Evolutionary conservation across 345 rosid species (phyloP).

Genomic region (Boechera retrofracta): DNA sequence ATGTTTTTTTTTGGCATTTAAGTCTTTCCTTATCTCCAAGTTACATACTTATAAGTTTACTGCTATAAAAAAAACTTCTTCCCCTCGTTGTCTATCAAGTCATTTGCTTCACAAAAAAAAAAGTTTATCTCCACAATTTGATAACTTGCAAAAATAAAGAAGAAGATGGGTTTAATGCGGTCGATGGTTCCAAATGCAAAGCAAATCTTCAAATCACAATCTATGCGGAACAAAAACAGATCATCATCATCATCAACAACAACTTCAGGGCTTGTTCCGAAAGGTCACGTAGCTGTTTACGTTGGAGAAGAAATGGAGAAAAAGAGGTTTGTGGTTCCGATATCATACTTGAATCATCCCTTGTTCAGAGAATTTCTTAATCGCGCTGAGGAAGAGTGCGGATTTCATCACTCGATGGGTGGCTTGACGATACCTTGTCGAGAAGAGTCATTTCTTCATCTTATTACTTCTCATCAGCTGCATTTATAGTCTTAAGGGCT

Average conservation of each 20-base stretch:
- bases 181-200: conserved; percentile 48
- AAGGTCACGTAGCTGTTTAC: conserved; percentile 48
- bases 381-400: conserved; percentile 77
- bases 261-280: conserved; percentile 47
- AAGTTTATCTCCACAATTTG: neutral
- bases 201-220: conserved; percentile 48
- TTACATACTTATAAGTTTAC: conserved; percentile 8
- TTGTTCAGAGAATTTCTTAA: conserved; percentile 62
- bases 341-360: conserved; percentile 71
- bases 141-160: conserved; percentile 2
- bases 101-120: conserved; percentile 14
- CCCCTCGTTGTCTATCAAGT: conserved; percentile 37
- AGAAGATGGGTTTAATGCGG: conserved; percentile 47
- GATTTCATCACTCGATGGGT: conserved; percentile 79
- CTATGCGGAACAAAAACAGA: conserved; percentile 38
- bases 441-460: conserved; percentile 60
- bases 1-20: conserved; percentile 17
- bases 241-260: conserved; percentile 23
- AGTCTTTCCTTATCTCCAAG: conserved; percentile 34
- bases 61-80: conserved; percentile 41
- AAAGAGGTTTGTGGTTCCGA: conserved; percentile 71
- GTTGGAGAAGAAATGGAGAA: conserved; percentile 49
- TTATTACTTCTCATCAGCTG: conserved; percentile 51
- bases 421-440: conserved; percentile 84
- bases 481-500: conserved; percentile 23